These are phyloP conservation scores for Ustilago bromivora DNA, from an alignment of 1,284 basidiomycete genomes.

Conservation along the genomic window DNA sequence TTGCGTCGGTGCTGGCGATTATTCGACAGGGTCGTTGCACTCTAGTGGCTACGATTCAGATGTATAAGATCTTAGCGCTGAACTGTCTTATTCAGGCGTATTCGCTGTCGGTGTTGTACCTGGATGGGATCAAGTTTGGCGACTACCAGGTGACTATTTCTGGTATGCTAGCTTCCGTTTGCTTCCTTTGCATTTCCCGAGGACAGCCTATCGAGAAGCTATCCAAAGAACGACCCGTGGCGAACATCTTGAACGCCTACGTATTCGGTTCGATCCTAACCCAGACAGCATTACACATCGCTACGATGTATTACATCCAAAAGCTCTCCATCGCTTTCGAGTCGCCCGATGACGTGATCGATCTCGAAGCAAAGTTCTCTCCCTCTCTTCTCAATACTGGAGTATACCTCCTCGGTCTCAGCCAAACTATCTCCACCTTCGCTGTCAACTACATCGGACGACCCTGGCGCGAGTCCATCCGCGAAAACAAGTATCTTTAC, in stretches of 20 bases:
- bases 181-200: slow-evolving; percentile 68
- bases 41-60: slow-evolving; percentile 68
- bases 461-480: slow-evolving; percentile 64
- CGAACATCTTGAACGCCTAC: slow-evolving; percentile 65
- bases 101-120: slow-evolving; percentile 63
- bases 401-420: slow-evolving; percentile 64
- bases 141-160: slow-evolving; percentile 68
- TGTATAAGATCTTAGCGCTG: slow-evolving; percentile 69
- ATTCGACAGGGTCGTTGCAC: slow-evolving; percentile 68
- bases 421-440: slow-evolving; percentile 68
- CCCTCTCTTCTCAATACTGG: slow-evolving; percentile 68
- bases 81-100: slow-evolving; percentile 69
- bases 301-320: slow-evolving; percentile 65
- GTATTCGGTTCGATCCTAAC: slow-evolving; percentile 65
- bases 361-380: slow-evolving; percentile 67
- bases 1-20: slow-evolving; percentile 60
- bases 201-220: slow-evolving; percentile 66
- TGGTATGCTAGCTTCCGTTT: slow-evolving; percentile 63
- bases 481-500: slow-evolving; percentile 65
- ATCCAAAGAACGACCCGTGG: slow-evolving; percentile 63
- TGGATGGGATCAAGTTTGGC: slow-evolving; percentile 68
- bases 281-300: slow-evolving; percentile 66
- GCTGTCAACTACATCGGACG: slow-evolving; percentile 68
- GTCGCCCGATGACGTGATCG: slow-evolving; percentile 54
- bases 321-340: slow-evolving; percentile 53